A percentile compares a stretch with the other conserved stretches of the same genome.
Conservation (phyloP, 2,329 filamentous ascomycete species). For the Trichoderma koningii region DNA sequence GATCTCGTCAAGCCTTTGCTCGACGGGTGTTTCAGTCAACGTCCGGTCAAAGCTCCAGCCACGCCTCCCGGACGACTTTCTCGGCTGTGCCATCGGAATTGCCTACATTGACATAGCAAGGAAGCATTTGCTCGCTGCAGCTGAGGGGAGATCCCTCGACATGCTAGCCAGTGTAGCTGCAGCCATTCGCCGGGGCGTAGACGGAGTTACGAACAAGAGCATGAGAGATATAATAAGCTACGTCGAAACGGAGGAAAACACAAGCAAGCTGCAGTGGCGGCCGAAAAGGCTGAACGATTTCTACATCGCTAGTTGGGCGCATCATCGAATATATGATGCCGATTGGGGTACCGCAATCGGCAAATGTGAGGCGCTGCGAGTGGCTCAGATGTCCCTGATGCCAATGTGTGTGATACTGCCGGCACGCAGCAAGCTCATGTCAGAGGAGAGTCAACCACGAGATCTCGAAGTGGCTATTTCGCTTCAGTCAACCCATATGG, state of each 20-base stretch:
- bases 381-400: not conserved
- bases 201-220: not conserved
- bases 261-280: slow-evolving; percentile 3
- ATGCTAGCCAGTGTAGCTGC: not conserved
- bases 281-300: not conserved
- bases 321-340: not conserved
- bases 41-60: not conserved
- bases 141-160: not conserved
- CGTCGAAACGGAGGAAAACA: not conserved
- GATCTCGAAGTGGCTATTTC: not conserved
- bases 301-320: slow-evolving; percentile 4
- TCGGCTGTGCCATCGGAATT: slow-evolving; percentile 12
- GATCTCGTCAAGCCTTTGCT: not conserved
- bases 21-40: slow-evolving; percentile 2
- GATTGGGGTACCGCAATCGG: not conserved
- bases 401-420: slow-evolving; percentile 8
- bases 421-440: not conserved
- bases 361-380: slow-evolving; percentile 3
- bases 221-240: not conserved
- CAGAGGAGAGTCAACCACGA: not conserved
- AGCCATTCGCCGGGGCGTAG: not conserved
- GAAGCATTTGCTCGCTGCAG: not conserved
- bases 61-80: not conserved
- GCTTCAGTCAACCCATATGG: not conserved
- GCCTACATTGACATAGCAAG: not conserved